Evolutionary conservation across 1,139 yeast species (phyloP).

Genomic region (Candida buenavistaensis): DNA sequence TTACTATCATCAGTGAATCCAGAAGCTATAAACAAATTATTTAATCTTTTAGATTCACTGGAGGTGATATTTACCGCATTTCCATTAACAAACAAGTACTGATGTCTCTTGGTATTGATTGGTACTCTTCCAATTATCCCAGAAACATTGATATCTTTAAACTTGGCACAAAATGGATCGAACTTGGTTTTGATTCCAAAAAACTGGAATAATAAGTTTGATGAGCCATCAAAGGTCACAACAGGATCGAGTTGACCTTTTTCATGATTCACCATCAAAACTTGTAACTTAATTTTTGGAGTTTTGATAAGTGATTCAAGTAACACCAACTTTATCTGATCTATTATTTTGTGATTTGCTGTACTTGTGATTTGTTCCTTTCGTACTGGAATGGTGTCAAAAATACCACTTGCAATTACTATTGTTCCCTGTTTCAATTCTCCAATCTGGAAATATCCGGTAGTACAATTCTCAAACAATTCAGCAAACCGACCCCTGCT

Average conservation of each 20-base stretch:
- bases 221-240: conserved; percentile 1
- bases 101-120: conserved; percentile 36
- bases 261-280: conserved; percentile 14
- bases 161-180: conserved; percentile 21
- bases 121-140: conserved; percentile 32
- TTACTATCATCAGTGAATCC: conserved; percentile 6
- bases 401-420: conserved; percentile 48
- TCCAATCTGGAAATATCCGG: conserved; percentile 8
- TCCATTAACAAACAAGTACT: conserved; percentile 49
- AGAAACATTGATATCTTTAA: conserved; percentile 22
- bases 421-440: conserved; percentile 47
- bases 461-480: conserved; percentile 3
- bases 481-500: conserved; percentile 1
- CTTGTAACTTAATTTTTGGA: conserved; percentile 25
- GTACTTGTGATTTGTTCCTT: conserved; percentile 25
- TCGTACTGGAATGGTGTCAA: conserved; percentile 61
- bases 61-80: conserved; percentile 25
- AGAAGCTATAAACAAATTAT: conserved; percentile 22
- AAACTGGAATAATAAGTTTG: conserved; percentile 9
- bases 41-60: conserved; percentile 26
- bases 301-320: conserved; percentile 30
- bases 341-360: conserved; percentile 23
- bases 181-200: conserved; percentile 13
- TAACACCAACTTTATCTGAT: conserved; percentile 32
- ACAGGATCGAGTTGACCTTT: conserved; percentile 10